phyloP scores from a whole-genome alignment of 2,329 filamentous ascomycete species.

The Aspergillus vadensis region DNA sequence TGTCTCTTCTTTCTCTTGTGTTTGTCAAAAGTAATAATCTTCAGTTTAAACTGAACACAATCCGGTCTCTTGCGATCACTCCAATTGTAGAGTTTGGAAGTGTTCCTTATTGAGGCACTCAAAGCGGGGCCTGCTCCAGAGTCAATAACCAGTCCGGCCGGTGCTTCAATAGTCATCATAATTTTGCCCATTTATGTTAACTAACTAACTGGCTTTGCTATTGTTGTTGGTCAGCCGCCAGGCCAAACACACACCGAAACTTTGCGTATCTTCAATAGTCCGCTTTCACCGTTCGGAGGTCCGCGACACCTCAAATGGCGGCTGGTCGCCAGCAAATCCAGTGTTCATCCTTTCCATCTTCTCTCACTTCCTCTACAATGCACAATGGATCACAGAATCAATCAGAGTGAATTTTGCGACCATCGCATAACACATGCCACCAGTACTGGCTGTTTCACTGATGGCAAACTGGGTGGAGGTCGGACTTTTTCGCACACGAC shows the following conservation, averaged over 20 bases:
- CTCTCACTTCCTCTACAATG: not conserved
- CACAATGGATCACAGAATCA: not conserved
- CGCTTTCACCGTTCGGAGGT: constrained; percentile 8
- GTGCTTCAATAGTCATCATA: constrained; percentile 1
- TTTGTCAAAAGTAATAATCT: not conserved
- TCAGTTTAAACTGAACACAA: not conserved
- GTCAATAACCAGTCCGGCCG: constrained; percentile 6
- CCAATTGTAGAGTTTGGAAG: not conserved
- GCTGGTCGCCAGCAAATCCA: not conserved
- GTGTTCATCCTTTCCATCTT: not conserved
- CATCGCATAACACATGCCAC: not conserved
- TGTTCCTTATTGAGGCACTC: not conserved
- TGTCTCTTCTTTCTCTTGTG: not conserved
- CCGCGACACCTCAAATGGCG: constrained; percentile 11
- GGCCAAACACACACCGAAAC: constrained; percentile 22
- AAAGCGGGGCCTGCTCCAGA: constrained; percentile 1
- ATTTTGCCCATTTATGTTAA: not conserved
- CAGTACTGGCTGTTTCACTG: constrained; percentile 3
- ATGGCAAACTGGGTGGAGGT: constrained; percentile 16
- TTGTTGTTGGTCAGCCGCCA: constrained; percentile 11
- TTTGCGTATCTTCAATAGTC: constrained; percentile 21
- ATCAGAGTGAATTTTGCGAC: not conserved
- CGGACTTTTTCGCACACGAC: constrained; percentile 8
- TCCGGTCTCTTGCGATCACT: not conserved
- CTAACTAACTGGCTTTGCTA: not conserved